Base-by-base conservation (phyloP, 2,329 filamentous ascomycete genomes). In the Pseudocercospora crystallina region DNA sequence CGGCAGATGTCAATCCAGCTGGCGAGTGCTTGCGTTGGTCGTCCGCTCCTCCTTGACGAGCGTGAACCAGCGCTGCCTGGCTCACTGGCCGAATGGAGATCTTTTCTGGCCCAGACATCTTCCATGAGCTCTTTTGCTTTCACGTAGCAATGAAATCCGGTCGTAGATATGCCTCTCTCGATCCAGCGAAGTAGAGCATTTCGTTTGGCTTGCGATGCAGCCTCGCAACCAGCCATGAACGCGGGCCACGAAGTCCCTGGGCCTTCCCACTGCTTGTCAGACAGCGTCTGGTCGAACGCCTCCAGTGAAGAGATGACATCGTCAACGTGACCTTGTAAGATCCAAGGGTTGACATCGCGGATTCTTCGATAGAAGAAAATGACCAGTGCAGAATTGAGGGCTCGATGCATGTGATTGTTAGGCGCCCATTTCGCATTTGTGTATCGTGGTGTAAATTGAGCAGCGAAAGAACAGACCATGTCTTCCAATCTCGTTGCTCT, bases 331-430 rank as follows among this genome's bases (percentile, higher is more conserved):
- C 66, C 61, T 52, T 73, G 71, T 3, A 75, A 45, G 2, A 72
- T 69, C 29, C 65, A 65, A 0, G 70, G 65, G 40, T 74, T 69
- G 2, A 70, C 68, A 5, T 72, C 64, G 13, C 68, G 65, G 12
- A 75, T 66, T 5, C 72, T 65, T 2, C 71, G 63, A 51, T 75
- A 74, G 56, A 74, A 75, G 36, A 72, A 70, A 1, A 75, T 71
- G 5, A 74, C 63, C 5, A 74, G 56, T 0, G 71, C 71, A 8
- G 66, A 62, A 38, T 70, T 71, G 52, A 76, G 54, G 0, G 72
- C 72, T 13, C 66, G 64, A 5, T 73, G 54, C 63, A 75, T 71
- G 40, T 68, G 57, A 7, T 33, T 44, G 49, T 11, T 65, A 60
- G 29, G 42, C 13, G 36, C 40, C 37, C 43, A 48, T 8, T 48